Evolutionary conservation across 2,329 filamentous ascomycete genomes (phyloP), one percentile per base, ranked within the genome.

Genomic region (Alternaria angustiovoidea): DNA sequence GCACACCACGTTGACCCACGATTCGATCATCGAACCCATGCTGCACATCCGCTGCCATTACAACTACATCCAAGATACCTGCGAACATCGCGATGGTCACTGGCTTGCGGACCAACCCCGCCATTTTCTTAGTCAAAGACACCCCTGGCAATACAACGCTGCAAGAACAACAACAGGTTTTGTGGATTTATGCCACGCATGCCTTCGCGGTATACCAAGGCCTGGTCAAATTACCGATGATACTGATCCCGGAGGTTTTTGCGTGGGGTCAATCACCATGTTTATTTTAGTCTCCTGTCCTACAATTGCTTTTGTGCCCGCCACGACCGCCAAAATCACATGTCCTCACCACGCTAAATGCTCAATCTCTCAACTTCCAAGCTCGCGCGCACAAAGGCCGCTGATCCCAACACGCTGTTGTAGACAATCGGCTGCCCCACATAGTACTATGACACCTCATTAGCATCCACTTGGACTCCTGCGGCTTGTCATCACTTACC

Each of bases 401-500:
- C 65, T 28, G 61, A 62, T 0, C 68, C 69, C 24, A 71, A 26
- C 1, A 64, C 57, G 36, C 67, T 72, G 47, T 71, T 61, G 41
- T 69, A 71, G 1, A 64, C 18, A 11, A 79, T 62, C 11, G 81
- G 80, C 6, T 80, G 72, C 2, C 75, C 76, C 22, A 79, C 76
- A 65, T 83, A 83, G 59, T 83, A 83, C 80, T 65, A n/a, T 22
- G 18, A 26, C 24, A 46, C 32, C 12, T 20, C 22, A 18, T 61
- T 52, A 61, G 49, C 43, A 36, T 18, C 20, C 26, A 6, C 34
- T 44, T 7, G 16, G 4, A 5, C 8, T 30, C 9, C n/a, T n/a
- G 12, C 6, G 18, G 2, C 20, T 22, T 18, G 14, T 12, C 16
- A 11, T 46, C 12, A 64, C 70, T 26, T 63, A 74, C 70, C 59